phyloP scores from a whole-genome alignment of 2,329 filamentous ascomycete species.

The Aspergillus flavus region DNA sequence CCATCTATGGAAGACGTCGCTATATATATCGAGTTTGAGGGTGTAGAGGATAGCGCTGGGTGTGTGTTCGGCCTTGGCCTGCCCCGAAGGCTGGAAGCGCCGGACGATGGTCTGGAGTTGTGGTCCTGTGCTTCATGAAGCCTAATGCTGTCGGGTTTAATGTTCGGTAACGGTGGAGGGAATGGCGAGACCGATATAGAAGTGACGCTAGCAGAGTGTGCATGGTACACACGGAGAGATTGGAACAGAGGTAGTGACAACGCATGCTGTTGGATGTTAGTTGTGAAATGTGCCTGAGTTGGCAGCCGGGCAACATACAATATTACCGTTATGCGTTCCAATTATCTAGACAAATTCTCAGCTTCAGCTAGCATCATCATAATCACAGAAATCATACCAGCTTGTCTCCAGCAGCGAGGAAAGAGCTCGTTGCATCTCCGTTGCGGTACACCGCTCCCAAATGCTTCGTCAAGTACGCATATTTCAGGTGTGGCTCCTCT shows the following conservation, averaged over 20 bases:
- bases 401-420: constrained; percentile 90
- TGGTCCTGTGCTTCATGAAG: constrained; percentile 31
- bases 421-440: constrained; percentile 90
- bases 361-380: constrained; percentile 24
- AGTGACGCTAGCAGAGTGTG: constrained; percentile 89
- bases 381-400: constrained; percentile 65
- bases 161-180: constrained; percentile 60
- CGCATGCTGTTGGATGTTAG: constrained; percentile 66
- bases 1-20: constrained; percentile 94
- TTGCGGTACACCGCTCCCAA: constrained; percentile 84
- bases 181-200: constrained; percentile 87
- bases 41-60: constrained; percentile 64
- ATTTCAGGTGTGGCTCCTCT: constrained; percentile 93
- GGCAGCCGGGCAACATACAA: constrained; percentile 61
- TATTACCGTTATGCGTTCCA: constrained; percentile 95
- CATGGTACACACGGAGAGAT: constrained; percentile 81
- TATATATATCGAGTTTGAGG: constrained; percentile 90
- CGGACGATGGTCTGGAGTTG: constrained; percentile 29
- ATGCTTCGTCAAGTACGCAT: constrained; percentile 80
- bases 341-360: constrained; percentile 65
- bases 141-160: constrained; percentile 42
- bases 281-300: constrained; percentile 3
- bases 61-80: constrained; percentile 27
- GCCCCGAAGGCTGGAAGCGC: constrained; percentile 35
- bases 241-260: constrained; percentile 81